Base-by-base conservation (phyloP, 345 rosid genomes). In the Eucalyptus pauciflora region DNA sequence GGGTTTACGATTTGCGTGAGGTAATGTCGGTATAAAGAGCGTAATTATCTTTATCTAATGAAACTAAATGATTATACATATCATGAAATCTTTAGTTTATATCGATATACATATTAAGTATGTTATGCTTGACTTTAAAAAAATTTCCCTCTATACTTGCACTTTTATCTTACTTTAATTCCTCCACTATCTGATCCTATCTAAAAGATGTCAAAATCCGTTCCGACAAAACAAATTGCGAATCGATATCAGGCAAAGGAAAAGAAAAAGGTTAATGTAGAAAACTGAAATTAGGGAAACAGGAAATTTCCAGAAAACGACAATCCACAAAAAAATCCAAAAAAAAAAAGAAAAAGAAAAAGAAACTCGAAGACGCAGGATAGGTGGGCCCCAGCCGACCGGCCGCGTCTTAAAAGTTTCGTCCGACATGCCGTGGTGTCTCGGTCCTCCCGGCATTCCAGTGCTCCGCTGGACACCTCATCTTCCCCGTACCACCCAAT, bases 51-150 rank as follows among this genome's bases (percentile, higher is more conserved):
- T 4, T 33, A 37, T 71, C 7, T 71, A 33, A 5, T 17, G 45
- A 71, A 69, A 37, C 33, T 17, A 8, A 18, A 5, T 0, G 4
- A 7, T 33, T 33, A 1, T 1, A 5, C 0, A 4, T 33, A 31
- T 17, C 12, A 8, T 33, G 13, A 71, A 3, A 33, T 7, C 45
- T 71, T 71, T 17, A 3, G 5, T 71, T 71, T 22, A 33, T 17
- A 71, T 67, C 6, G 2, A n/a, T 31, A 18, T 67, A 15, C 12
- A 67, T 37, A 9, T 0, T 4, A 3, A 10, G 27, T 24, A 62
- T 3, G 9, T 31, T 17, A 16, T 67, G 18, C 33, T 7, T 67
- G 0, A 0, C 22, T 15, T 31, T 67, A 16, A 67, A 5, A 20
- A 67, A 7, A 14, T 67, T 16, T 0, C 18, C 0, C 0, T n/a